These are phyloP conservation scores for Blastocystis hominis DNA, from an alignment of 352 stramenopile genomes.

Conservation along the genomic window DNA sequence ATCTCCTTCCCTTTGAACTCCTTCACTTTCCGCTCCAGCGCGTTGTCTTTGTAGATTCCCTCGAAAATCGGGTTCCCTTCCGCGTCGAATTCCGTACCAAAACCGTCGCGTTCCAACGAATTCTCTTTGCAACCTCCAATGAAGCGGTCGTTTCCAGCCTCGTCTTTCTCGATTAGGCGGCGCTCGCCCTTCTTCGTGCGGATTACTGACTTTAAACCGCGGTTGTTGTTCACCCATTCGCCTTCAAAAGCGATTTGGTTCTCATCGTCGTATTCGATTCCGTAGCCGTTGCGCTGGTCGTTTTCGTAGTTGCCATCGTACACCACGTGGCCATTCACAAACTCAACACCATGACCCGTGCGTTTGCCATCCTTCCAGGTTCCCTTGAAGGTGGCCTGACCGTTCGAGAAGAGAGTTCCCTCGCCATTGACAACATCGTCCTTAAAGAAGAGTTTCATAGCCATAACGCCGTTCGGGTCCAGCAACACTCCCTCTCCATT, in stretches of 20 bases:
- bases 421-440: slow-evolving; percentile 28
- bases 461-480: neutral
- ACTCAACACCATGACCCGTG: neutral
- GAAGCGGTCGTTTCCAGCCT: neutral
- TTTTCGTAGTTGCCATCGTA: slow-evolving; percentile 54
- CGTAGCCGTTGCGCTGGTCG: slow-evolving; percentile 39
- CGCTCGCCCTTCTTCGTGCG: slow-evolving; percentile 13
- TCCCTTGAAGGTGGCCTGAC: neutral
- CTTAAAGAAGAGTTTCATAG: slow-evolving; percentile 10
- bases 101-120: neutral
- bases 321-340: neutral
- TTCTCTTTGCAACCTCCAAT: slow-evolving; percentile 17
- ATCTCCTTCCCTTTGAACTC: slow-evolving; percentile 56
- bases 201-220: neutral
- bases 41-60: neutral
- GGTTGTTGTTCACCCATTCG: neutral
- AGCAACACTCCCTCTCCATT: slow-evolving; percentile 33
- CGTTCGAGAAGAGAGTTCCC: neutral
- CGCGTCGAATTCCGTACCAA: neutral
- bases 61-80: neutral
- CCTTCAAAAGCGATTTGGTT: neutral
- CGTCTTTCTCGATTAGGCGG: neutral
- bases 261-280: neutral
- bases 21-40: slow-evolving; percentile 59
- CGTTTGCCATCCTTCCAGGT: neutral